Conservation (phyloP, 257 asterid genomes). For the Gentiana macrophylla region DNA sequence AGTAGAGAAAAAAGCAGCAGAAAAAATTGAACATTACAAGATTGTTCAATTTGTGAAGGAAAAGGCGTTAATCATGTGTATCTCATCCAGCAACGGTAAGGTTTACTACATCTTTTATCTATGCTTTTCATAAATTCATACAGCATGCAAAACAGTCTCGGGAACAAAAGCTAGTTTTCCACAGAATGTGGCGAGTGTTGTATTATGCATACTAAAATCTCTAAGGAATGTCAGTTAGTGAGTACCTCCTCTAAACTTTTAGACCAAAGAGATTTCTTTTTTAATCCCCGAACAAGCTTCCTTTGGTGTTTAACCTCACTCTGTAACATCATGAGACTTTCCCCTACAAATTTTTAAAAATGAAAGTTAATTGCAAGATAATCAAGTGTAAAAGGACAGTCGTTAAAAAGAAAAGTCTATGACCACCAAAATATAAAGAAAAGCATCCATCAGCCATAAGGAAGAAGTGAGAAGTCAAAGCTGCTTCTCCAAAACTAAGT, state of each 20-base stretch:
- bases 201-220: background rate
- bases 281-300: slow-evolving; percentile 71
- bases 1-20: slow-evolving; percentile 8
- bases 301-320: slow-evolving; percentile 94
- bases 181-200: background rate
- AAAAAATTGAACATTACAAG: slow-evolving; percentile 1
- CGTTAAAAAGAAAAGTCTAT: background rate
- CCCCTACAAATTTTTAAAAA: slow-evolving; percentile 42
- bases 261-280: slow-evolving; percentile 97
- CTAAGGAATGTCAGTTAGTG: slow-evolving; percentile 3
- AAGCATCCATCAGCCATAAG: background rate
- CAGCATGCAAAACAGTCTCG: background rate
- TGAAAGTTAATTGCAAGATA: slow-evolving; percentile 2
- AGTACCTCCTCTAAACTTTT: slow-evolving; percentile 92
- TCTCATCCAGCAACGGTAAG: background rate
- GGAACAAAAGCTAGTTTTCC: background rate
- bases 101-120: background rate
- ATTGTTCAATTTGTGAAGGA: slow-evolving; percentile 2
- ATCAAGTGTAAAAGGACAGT: background rate
- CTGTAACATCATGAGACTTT: slow-evolving; percentile 61
- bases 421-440: background rate
- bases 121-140: background rate
- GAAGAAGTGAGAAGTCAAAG: background rate
- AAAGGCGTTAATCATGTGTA: background rate
- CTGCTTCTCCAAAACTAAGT: background rate